phyloP scores from a whole-genome alignment of 179 eudicot species.

The Sideroxylon spinosum region DNA sequence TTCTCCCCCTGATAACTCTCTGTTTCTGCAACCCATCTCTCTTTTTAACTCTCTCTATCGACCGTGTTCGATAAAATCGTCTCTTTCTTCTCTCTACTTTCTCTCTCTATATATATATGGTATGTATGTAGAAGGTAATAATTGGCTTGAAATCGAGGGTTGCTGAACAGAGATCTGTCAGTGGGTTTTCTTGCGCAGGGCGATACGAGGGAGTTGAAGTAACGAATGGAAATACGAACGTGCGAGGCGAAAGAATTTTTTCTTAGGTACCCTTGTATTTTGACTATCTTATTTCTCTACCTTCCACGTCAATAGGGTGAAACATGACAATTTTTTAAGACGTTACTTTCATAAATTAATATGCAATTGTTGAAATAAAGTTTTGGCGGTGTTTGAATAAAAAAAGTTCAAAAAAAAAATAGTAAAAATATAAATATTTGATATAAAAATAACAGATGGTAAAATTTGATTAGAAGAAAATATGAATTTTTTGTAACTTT shows the following conservation, averaged over 20 bases:
- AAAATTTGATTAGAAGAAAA: too few species aligned
- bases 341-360: too few species aligned
- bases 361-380: too few species aligned
- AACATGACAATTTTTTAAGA: too few species aligned
- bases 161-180: constrained; percentile 3
- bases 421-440: too few species aligned
- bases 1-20: constrained; percentile 33
- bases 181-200: background rate
- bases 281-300: background rate
- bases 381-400: too few species aligned
- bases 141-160: background rate
- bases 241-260: background rate
- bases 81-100: background rate
- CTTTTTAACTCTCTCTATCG: constrained; percentile 13
- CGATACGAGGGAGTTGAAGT: background rate
- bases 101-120: background rate
- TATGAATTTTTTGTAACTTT: too few species aligned
- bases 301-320: too few species aligned
- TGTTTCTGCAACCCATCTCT: constrained; percentile 59
- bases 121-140: too few species aligned
- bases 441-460: too few species aligned
- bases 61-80: background rate
- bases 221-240: background rate
- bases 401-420: too few species aligned
- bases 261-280: constrained; percentile 6